Conservation (phyloP, 78 protist genomes). For the Thecamonas trahens region DNA sequence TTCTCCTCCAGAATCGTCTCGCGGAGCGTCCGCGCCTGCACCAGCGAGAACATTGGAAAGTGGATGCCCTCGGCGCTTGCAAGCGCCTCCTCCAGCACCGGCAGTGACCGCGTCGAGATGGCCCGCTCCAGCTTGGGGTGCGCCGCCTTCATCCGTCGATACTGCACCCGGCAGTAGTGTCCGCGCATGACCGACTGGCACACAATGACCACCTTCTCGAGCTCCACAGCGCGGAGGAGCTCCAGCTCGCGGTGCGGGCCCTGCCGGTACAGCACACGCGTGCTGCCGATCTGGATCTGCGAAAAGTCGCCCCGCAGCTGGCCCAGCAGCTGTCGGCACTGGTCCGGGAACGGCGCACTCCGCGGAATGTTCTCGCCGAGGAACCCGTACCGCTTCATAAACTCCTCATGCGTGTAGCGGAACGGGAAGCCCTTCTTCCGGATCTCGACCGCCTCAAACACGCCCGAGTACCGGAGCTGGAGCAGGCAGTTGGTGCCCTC, state of each 20-base stretch:
- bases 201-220: neutral
- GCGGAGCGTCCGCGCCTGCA: too few relatives aligned
- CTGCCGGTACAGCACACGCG: neutral
- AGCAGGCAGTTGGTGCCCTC: neutral
- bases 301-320: neutral
- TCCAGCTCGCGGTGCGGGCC: neutral
- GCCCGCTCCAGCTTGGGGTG: too few relatives aligned
- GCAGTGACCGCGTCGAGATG: too few relatives aligned
- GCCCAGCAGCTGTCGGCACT: too few relatives aligned
- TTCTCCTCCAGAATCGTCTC: too few relatives aligned
- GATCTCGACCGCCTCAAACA: constrained; percentile 44
- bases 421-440: constrained; percentile 54
- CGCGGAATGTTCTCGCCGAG: neutral
- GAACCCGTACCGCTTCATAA: constrained; percentile 27
- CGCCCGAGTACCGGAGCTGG: constrained; percentile 44
- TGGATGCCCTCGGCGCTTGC: too few relatives aligned
- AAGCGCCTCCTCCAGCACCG: too few relatives aligned
- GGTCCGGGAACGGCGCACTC: too few relatives aligned
- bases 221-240: neutral
- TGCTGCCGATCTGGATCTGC: neutral
- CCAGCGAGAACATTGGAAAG: too few relatives aligned
- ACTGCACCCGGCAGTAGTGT: too few relatives aligned
- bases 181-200: too few relatives aligned
- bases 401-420: neutral
- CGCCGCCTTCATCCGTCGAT: too few relatives aligned